These are phyloP conservation scores for Ophiostoma quercus DNA, from an alignment of 2,329 filamentous ascomycete species.

Conservation along the genomic window DNA sequence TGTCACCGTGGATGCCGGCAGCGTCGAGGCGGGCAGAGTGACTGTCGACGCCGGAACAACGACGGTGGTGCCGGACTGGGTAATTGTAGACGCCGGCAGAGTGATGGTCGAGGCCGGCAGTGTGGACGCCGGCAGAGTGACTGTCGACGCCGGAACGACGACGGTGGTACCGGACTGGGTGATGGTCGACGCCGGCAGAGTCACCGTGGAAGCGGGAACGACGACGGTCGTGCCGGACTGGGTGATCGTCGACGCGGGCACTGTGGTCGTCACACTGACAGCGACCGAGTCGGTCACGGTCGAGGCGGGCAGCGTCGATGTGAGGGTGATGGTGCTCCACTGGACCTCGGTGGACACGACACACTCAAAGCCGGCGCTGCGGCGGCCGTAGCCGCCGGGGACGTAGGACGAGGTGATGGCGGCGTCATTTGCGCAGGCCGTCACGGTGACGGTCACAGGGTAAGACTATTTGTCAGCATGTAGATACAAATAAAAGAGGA, in stretches of 20 bases:
- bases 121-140: background rate
- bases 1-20: too few species aligned
- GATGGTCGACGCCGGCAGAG: background rate
- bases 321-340: slow-evolving; percentile 19
- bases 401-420: background rate
- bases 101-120: slow-evolving; percentile 12
- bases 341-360: slow-evolving; percentile 15
- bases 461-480: slow-evolving; percentile 12
- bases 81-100: slow-evolving; percentile 15
- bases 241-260: slow-evolving; percentile 17
- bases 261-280: slow-evolving; percentile 19
- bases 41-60: slow-evolving; percentile 24
- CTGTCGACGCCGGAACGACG: slow-evolving; percentile 23
- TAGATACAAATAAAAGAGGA: background rate
- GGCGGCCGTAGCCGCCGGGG: background rate
- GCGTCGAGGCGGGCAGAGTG: background rate
- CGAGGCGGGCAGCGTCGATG: slow-evolving; percentile 22
- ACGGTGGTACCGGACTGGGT: slow-evolving; percentile 12
- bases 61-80: slow-evolving; percentile 2
- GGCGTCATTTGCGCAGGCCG: slow-evolving; percentile 5
- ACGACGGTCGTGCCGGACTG: slow-evolving; percentile 13
- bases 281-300: slow-evolving; percentile 20
- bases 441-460: slow-evolving; percentile 14
- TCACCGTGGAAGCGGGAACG: background rate
- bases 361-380: slow-evolving; percentile 9